A percentile compares a stretch with the other conserved stretches of the same genome.
Evolutionary conservation across 352 stramenopile genomes (phyloP).

Genomic region (Globisporangium mamillatum): DNA sequence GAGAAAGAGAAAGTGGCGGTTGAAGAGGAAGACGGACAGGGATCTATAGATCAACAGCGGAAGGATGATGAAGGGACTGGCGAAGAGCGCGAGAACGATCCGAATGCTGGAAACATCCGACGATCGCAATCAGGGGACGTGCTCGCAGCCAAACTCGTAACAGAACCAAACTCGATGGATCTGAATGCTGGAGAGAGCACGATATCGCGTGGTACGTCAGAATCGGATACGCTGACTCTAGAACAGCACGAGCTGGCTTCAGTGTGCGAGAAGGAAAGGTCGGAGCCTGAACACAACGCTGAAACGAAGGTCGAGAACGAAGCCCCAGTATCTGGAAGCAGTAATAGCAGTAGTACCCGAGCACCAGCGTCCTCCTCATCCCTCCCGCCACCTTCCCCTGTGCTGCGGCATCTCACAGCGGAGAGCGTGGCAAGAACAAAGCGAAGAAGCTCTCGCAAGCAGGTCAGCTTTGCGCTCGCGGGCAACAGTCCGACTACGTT

Average conservation of each 20-base stretch:
- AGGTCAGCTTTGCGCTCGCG: conserved; percentile 21
- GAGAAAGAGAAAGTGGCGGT: not conserved
- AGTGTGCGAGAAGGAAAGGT: not conserved
- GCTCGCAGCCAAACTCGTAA: not conserved
- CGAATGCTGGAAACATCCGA: not conserved
- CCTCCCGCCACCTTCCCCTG: conserved; percentile 2
- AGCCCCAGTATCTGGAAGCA: not conserved
- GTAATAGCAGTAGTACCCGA: not conserved
- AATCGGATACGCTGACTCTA: not conserved
- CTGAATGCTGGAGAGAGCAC: not conserved
- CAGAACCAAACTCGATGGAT: not conserved
- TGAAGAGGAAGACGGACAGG: not conserved
- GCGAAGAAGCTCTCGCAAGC: conserved; percentile 13
- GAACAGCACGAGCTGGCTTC: not conserved
- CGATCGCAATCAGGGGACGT: conserved; percentile 7
- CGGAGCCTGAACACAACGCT: not conserved
- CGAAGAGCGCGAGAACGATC: conserved; percentile 1
- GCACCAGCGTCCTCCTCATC: not conserved
- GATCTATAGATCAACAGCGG: too few species aligned
- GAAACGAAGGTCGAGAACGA: not conserved
- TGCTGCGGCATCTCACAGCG: not conserved
- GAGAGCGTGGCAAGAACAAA: conserved; percentile 1
- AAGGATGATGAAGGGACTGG: not conserved
- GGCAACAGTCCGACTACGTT: conserved; percentile 16
- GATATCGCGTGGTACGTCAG: not conserved